Conservation (phyloP, 2,329 filamentous ascomycete genomes). For the Drechslerella coelobrocha region DNA sequence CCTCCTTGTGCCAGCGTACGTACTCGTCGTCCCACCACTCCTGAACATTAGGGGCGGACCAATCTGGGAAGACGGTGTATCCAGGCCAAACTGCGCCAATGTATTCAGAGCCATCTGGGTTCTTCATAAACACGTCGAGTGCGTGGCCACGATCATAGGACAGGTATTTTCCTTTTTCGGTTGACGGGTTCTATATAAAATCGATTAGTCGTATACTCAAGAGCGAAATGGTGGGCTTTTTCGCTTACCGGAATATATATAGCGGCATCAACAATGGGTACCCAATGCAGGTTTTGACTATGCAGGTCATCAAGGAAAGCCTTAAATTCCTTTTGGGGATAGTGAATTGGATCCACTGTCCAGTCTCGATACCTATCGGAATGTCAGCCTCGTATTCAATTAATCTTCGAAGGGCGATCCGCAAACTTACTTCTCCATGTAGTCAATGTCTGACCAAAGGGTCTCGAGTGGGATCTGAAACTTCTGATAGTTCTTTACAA, state of each 20-base stretch:
- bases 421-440: slow-evolving; percentile 64
- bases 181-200: slow-evolving; percentile 17
- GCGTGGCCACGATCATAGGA: slow-evolving; percentile 69
- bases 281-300: slow-evolving; percentile 70
- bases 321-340: slow-evolving; percentile 68
- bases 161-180: slow-evolving; percentile 63
- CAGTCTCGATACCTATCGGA: slow-evolving; percentile 64
- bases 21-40: slow-evolving; percentile 76
- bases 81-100: slow-evolving; percentile 79
- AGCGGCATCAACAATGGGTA: slow-evolving; percentile 79
- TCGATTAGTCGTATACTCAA: not conserved
- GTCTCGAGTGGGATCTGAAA: slow-evolving; percentile 73
- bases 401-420: not conserved
- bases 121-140: slow-evolving; percentile 65
- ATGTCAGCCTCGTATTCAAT: not conserved
- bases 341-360: slow-evolving; percentile 70
- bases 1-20: slow-evolving; percentile 67
- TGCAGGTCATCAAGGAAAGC: slow-evolving; percentile 72
- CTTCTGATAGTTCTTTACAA: slow-evolving; percentile 71
- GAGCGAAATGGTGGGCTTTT: not conserved
- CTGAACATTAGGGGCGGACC: slow-evolving; percentile 73
- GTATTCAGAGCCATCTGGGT: slow-evolving; percentile 65
- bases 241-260: slow-evolving; percentile 55
- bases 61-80: slow-evolving; percentile 75
- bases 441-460: slow-evolving; percentile 77